Base-by-base conservation (phyloP, 495 filamentous ascomycete genomes). In the Aspergillus sclerotioniger region DNA sequence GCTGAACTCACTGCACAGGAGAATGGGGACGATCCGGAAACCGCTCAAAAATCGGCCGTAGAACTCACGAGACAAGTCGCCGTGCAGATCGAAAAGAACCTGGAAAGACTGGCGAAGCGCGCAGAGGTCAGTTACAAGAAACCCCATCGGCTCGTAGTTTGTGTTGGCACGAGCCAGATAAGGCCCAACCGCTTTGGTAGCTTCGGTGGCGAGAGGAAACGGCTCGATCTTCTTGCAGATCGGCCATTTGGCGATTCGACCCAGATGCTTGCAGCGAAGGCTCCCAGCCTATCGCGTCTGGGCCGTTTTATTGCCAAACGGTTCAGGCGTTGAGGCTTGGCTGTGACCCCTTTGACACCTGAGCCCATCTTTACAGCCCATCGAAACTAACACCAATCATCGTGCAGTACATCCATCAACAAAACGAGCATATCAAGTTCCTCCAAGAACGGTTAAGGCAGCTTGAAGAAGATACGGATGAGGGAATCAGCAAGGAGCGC, bases 341-440 rank as follows among this genome's bases (percentile, higher is more conserved):
- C 9, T 57, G 31, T 4, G n/a, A 10, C 31, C 3, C n/a, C 53
- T 13, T 31, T 9, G 39, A 13, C 3, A 16, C 37, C 52, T 44
- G 32, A 46, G 51, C 37, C 15, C 35, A 12, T 20, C 20, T 15
- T 31, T 47, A n/a, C 47, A 8, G 31, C 9, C 31, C 9, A 2
- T 6, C n/a, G 12, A 16, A n/a, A 32, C 47, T 50, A 32, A 50
- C 47, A n/a, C 6, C 12, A 50, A 47, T 50, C 45, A 4, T 8
- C 28, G n/a, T 54, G 50, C 62, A 85, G 84, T 81, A 86, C 63
- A 84, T 85, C 62, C 76, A 84, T 58, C 80, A 82, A 56, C 84
- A 85, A 69, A 82, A 85, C 45, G 71, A 75, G 33, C 73, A 82
- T 51, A 84, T 86, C 70, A 81, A 82, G 65, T 79, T 81, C 31